Conservation (phyloP, 306 rosid genomes). For the Cicer pinnatifidum region DNA sequence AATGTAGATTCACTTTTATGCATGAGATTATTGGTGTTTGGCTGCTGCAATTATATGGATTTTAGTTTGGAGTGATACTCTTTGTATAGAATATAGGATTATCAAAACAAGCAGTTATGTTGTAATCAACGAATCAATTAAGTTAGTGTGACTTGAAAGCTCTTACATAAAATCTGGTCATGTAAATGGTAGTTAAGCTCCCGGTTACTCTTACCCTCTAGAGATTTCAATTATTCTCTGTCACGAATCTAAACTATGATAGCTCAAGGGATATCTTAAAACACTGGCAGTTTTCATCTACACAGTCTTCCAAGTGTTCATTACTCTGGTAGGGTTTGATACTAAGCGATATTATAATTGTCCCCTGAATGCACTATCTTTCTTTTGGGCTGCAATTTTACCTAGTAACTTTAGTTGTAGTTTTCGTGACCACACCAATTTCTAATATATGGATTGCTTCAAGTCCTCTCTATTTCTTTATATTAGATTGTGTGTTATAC, state of each 20-base stretch:
- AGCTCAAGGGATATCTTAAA: conserved; percentile 19
- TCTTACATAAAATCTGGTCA: not conserved
- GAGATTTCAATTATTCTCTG: conserved; percentile 6
- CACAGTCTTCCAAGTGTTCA: not conserved
- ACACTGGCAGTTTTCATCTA: conserved; percentile 3
- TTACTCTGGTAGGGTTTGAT: not conserved
- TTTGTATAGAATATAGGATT: not conserved
- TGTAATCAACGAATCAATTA: not conserved
- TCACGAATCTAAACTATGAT: not conserved
- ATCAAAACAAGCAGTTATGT: no score
- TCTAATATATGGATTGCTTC: conserved; percentile 7
- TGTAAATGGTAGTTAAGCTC: not conserved
- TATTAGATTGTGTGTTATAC: not conserved
- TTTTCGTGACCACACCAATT: conserved; percentile 9
- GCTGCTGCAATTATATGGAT: not conserved
- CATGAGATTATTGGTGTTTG: not conserved
- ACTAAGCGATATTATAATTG: not conserved
- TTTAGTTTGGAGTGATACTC: not conserved
- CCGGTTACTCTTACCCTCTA: not conserved
- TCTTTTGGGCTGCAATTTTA: conserved; percentile 20
- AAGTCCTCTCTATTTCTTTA: conserved; percentile 17
- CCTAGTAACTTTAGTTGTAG: conserved; percentile 4
- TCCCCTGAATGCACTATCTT: not conserved
- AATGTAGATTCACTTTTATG: not conserved
- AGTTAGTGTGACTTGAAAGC: not conserved